phyloP scores from a whole-genome alignment of 352 stramenopile species.

The Globisporangium cystogenes region DNA sequence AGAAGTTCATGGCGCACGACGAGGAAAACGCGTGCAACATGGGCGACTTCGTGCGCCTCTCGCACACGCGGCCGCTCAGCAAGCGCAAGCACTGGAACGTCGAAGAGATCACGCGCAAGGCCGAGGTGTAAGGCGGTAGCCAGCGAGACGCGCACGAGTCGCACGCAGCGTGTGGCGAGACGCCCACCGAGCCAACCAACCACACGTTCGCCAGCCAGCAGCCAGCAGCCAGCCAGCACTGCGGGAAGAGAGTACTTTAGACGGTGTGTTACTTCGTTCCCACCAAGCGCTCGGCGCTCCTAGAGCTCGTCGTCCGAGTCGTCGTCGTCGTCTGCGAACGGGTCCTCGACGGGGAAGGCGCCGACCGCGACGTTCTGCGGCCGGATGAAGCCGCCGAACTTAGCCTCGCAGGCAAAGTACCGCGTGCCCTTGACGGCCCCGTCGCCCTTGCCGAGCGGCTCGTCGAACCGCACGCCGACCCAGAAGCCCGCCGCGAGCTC shows the following conservation, averaged over 20 bases:
- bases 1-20: constrained; percentile 98
- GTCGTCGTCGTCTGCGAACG: constrained; percentile 69
- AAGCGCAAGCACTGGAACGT: constrained; percentile 89
- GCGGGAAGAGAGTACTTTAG: constrained; percentile 42
- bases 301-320: constrained; percentile 71
- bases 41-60: constrained; percentile 82
- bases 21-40: constrained; percentile 92
- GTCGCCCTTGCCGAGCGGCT: constrained; percentile 93
- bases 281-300: constrained; percentile 6
- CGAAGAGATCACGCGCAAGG: constrained; percentile 86
- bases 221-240: no score
- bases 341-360: constrained; percentile 89
- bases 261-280: constrained; percentile 20
- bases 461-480: constrained; percentile 97
- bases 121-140: constrained; percentile 53
- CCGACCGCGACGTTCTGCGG: constrained; percentile 92
- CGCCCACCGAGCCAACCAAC: no score
- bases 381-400: constrained; percentile 94
- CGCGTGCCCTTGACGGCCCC: constrained; percentile 88
- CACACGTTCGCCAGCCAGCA: no score
- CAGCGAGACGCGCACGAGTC: no score
- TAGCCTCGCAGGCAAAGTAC: constrained; percentile 92
- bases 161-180: no score
- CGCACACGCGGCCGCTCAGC: constrained; percentile 68
- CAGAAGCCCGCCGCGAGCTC: constrained; percentile 90